Percentiles rank a stretch among this genome's conserved stretches.
phyloP scores from a whole-genome alignment of 2,329 filamentous ascomycete genomes.

The Exophiala lecanii-corni region DNA sequence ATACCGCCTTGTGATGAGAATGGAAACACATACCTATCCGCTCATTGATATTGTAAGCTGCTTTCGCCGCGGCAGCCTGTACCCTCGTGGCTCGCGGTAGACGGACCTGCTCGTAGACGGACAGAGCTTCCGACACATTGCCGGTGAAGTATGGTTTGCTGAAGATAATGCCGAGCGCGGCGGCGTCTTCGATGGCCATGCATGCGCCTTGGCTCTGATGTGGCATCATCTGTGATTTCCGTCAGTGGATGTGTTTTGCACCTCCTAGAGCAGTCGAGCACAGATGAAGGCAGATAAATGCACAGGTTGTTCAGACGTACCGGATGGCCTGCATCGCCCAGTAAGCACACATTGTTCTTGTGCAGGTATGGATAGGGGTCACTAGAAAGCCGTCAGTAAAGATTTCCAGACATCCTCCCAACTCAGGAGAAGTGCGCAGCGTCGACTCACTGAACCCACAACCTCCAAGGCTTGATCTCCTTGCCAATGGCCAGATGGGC shows the following conservation, averaged over 20 bases:
- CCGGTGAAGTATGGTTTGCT: conserved; percentile 23
- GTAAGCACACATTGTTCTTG: conserved; percentile 50
- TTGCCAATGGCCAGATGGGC: conserved; percentile 55
- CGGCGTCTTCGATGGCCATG: conserved; percentile 65
- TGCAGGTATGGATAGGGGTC: conserved; percentile 56
- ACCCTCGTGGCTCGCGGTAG: conserved; percentile 30
- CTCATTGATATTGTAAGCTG: conserved; percentile 59
- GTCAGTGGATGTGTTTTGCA: background rate
- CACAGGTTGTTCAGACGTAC: conserved; percentile 32
- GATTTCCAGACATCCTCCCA: too few species aligned
- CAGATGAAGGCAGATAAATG: background rate
- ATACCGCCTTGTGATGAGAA: background rate
- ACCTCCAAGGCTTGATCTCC: conserved; percentile 61
- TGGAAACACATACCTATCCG: conserved; percentile 46
- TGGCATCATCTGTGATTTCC: conserved; percentile 66
- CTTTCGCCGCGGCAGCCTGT: conserved; percentile 54
- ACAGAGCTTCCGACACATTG: conserved; percentile 25
- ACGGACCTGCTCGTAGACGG: conserved; percentile 30
- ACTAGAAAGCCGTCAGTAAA: conserved; percentile 5
- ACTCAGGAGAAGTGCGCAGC: too few species aligned
- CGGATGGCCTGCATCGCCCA: conserved; percentile 65
- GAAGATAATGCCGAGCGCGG: conserved; percentile 59
- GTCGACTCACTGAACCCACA: conserved; percentile 52
- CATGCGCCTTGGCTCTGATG: conserved; percentile 66
- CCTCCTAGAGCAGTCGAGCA: too few species aligned